Evolutionary conservation across 83 land plant genomes (phyloP).

Genomic region (Picea abies): DNA sequence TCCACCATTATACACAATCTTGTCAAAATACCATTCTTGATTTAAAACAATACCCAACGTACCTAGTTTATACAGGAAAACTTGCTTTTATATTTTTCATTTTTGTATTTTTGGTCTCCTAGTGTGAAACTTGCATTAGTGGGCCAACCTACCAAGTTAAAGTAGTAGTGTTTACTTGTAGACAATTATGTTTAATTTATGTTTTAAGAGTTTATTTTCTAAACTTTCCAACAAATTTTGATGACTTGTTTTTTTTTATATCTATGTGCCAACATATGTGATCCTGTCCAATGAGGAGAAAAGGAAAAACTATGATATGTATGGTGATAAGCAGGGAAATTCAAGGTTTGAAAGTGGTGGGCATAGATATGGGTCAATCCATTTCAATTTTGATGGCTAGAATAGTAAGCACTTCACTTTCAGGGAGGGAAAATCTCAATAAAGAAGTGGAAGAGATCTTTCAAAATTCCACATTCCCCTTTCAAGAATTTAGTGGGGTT

Average conservation of each 20-base stretch:
- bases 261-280: slow-evolving; percentile 78
- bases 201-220: background rate
- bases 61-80: background rate
- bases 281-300: slow-evolving; percentile 89
- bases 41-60: background rate
- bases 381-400: slow-evolving; percentile 55
- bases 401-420: slow-evolving; percentile 29
- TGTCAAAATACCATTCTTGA: too few species aligned
- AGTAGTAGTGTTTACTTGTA: background rate
- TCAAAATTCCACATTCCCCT: slow-evolving; percentile 67
- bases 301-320: slow-evolving; percentile 89
- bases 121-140: too few species aligned
- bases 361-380: slow-evolving; percentile 41
- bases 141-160: background rate
- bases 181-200: background rate
- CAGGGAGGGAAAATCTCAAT: slow-evolving; percentile 39
- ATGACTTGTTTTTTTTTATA: background rate
- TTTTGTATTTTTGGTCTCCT: background rate
- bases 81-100: background rate
- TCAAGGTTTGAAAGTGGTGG: slow-evolving; percentile 54
- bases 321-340: slow-evolving; percentile 81
- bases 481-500: slow-evolving; percentile 44
- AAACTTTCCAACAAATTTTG: background rate
- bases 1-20: too few species aligned
- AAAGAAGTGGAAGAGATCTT: slow-evolving; percentile 48